A percentile compares a stretch with the other conserved stretches of the same genome.
phyloP scores from a whole-genome alignment of 1,284 basidiomycete genomes.

The Dichomitus squalens region DNA sequence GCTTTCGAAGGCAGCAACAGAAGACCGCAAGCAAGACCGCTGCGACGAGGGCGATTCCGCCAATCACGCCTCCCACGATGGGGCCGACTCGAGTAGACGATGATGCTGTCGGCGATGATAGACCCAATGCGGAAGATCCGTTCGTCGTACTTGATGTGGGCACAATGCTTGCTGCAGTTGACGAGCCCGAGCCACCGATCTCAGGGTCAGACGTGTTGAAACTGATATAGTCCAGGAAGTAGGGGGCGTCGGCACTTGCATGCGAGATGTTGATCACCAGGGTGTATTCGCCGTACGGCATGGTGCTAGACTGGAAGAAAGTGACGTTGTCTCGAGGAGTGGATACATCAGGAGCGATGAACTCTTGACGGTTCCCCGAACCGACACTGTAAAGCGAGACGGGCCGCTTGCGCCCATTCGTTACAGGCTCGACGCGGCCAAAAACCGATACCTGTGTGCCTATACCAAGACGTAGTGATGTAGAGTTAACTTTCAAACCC shows the following conservation, averaged over 20 bases:
- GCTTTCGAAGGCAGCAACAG: too few species aligned
- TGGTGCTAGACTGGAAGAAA: slow-evolving; percentile 16
- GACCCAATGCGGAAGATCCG: neutral
- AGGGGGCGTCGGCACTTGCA: slow-evolving; percentile 5
- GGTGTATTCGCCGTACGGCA: slow-evolving; percentile 13
- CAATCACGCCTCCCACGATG: too few species aligned
- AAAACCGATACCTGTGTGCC: slow-evolving; percentile 17
- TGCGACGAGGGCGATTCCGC: too few species aligned
- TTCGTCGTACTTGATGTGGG: neutral
- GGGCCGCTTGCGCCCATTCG: slow-evolving; percentile 3
- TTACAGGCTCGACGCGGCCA: slow-evolving; percentile 10
- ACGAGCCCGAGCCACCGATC: neutral
- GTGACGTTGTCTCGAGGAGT: slow-evolving; percentile 8
- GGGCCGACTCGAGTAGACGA: too few species aligned
- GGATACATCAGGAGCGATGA: slow-evolving; percentile 2
- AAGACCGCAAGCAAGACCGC: too few species aligned
- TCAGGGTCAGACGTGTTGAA: slow-evolving; percentile 13
- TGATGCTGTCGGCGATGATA: too few species aligned
- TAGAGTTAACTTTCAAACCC: too few species aligned
- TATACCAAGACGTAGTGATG: neutral
- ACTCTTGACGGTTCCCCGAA: slow-evolving; percentile 5
- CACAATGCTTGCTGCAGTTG: neutral
- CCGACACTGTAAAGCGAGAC: slow-evolving; percentile 16
- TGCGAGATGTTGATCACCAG: slow-evolving; percentile 14
- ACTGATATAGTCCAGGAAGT: slow-evolving; percentile 15